Evolutionary conservation across 2,329 filamentous ascomycete species (phyloP).

Genomic region (Talaromyces sp.): DNA sequence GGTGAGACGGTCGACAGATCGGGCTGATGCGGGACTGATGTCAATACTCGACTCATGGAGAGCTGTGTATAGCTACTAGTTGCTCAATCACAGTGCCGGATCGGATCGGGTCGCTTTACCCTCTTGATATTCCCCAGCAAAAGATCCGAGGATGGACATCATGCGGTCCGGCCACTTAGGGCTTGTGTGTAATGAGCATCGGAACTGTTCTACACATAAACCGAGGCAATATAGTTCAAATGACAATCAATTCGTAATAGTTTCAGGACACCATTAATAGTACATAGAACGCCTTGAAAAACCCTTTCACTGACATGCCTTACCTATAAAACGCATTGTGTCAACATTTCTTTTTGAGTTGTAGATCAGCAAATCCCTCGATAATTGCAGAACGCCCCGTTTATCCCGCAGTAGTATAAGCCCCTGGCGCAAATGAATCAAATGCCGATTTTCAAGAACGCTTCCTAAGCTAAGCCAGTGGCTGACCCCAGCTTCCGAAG

Average conservation of each 20-base stretch:
- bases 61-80: background rate
- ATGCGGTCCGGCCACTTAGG: background rate
- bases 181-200: background rate
- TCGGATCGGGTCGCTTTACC: slow-evolving; percentile 12
- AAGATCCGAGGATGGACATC: background rate
- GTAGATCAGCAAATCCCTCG: slow-evolving; percentile 1
- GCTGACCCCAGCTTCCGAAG: background rate
- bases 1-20: slow-evolving; percentile 29
- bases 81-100: slow-evolving; percentile 7
- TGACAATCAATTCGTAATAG: background rate
- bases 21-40: slow-evolving; percentile 45
- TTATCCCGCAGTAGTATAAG: background rate
- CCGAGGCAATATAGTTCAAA: background rate
- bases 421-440: background rate
- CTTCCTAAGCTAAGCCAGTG: background rate
- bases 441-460: background rate
- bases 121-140: background rate
- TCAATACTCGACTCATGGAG: slow-evolving; percentile 24
- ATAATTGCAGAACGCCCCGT: slow-evolving; percentile 7
- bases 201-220: background rate
- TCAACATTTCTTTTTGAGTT: background rate
- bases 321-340: background rate
- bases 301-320: background rate
- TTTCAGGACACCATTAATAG: background rate
- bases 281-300: slow-evolving; percentile 2